A percentile compares a stretch with the other conserved stretches of the same genome.
These are phyloP conservation scores for Lathyrus aphaca DNA, from an alignment of 306 rosid genomes.

Conservation along the genomic window DNA sequence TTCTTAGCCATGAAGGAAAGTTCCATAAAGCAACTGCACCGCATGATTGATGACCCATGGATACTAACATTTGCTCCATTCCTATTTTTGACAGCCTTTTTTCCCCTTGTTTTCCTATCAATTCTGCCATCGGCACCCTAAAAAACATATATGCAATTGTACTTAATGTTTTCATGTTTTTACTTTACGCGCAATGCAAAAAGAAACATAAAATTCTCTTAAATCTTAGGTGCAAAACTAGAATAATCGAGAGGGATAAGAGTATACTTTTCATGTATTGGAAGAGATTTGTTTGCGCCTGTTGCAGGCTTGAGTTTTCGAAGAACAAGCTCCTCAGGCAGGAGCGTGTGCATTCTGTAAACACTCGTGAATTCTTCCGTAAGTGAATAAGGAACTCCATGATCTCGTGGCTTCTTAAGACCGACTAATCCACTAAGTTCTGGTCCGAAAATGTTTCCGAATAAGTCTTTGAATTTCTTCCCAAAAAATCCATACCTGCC, in stretches of 20 bases:
- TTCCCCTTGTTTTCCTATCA: constrained; percentile 72
- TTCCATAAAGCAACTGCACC: constrained; percentile 71
- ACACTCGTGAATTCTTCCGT: constrained; percentile 80
- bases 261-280: constrained; percentile 53
- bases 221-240: background rate
- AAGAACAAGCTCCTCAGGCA: constrained; percentile 61
- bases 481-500: constrained; percentile 79
- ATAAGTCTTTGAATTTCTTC: constrained; percentile 67
- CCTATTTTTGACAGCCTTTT: constrained; percentile 59
- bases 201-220: constrained; percentile 10
- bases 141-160: constrained; percentile 19
- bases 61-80: constrained; percentile 61
- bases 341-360: constrained; percentile 76
- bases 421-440: constrained; percentile 75
- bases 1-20: constrained; percentile 75
- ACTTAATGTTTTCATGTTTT: constrained; percentile 13
- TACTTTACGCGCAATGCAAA: background rate
- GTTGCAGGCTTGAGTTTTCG: constrained; percentile 46
- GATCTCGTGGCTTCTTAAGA: constrained; percentile 61
- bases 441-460: constrained; percentile 68
- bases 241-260: constrained; percentile 11
- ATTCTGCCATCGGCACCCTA: constrained; percentile 67
- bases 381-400: constrained; percentile 78
- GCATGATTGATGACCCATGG: constrained; percentile 78
- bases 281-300: constrained; percentile 53